phyloP scores from a whole-genome alignment of 108 stramenopile genomes.

The Pseudonitzschia multistriata region DNA sequence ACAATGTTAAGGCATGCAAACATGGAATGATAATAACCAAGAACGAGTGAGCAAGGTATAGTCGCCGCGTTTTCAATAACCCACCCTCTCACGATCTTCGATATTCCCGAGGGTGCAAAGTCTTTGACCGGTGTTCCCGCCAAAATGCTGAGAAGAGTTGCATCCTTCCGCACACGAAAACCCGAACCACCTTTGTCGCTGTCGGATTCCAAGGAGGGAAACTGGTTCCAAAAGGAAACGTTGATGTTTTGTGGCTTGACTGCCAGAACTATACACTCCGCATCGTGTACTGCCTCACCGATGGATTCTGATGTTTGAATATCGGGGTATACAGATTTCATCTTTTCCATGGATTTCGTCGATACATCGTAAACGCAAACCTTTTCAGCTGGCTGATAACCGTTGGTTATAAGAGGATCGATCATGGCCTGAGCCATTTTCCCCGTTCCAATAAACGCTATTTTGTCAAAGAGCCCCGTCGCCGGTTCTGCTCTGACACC shows the following conservation, averaged over 20 bases:
- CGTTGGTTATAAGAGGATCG: constrained; percentile 61
- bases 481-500: neutral
- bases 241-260: constrained; percentile 92
- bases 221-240: constrained; percentile 33
- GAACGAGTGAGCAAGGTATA: neutral
- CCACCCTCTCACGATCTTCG: constrained; percentile 57
- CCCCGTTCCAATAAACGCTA: constrained; percentile 90
- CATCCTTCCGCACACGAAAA: constrained; percentile 38
- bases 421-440: constrained; percentile 94
- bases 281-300: constrained; percentile 46
- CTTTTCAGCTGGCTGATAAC: constrained; percentile 57
- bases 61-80: neutral
- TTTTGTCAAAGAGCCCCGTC: constrained; percentile 46
- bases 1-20: neutral
- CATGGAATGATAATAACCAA: neutral
- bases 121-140: constrained; percentile 54
- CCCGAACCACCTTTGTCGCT: constrained; percentile 2
- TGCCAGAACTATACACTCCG: constrained; percentile 80
- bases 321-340: constrained; percentile 42
- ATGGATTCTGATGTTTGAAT: constrained; percentile 53
- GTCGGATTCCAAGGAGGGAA: constrained; percentile 29
- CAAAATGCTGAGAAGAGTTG: constrained; percentile 60
- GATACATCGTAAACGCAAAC: constrained; percentile 73
- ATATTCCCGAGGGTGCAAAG: constrained; percentile 39
- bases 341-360: constrained; percentile 32